Percentiles rank a stretch among this genome's conserved stretches.
These are phyloP conservation scores for Lophiostoma macrostomum DNA, from an alignment of 495 filamentous ascomycete genomes.

Conservation along the genomic window DNA sequence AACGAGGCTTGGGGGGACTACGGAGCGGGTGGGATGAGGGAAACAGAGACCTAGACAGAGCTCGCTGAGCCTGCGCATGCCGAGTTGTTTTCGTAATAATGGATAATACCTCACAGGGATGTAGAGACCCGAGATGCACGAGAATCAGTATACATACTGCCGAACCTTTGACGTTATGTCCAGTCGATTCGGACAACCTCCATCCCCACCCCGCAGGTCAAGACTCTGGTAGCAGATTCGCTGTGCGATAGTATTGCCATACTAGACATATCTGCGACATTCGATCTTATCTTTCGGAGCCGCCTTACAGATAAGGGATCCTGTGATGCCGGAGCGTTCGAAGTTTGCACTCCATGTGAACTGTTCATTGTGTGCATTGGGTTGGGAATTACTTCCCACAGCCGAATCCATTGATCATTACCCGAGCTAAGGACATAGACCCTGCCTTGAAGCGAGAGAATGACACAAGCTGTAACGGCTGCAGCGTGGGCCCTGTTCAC, in stretches of 20 bases:
- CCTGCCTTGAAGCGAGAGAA: conserved; percentile 37
- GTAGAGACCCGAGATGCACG: too few relatives aligned
- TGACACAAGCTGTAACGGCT: conserved; percentile 65
- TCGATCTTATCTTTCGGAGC: conserved; percentile 54
- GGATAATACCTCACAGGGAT: too few relatives aligned
- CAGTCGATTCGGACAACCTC: conserved; percentile 38
- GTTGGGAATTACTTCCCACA: conserved; percentile 59
- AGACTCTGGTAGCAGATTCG: conserved; percentile 32
- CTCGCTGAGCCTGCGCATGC: too few relatives aligned
- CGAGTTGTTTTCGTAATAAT: too few relatives aligned
- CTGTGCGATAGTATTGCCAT: conserved; percentile 41
- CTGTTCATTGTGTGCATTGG: conserved; percentile 25
- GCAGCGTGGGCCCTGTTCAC: conserved; percentile 76
- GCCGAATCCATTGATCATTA: conserved; percentile 77
- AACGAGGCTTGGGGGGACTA: too few relatives aligned
- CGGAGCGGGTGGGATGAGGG: too few relatives aligned
- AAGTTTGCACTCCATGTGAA: conserved; percentile 36
- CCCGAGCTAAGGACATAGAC: conserved; percentile 58
- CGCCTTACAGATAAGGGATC: conserved; percentile 45
- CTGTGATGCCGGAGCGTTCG: conserved; percentile 2
- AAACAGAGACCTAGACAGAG: too few relatives aligned
- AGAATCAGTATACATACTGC: too few relatives aligned
- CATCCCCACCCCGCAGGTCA: conserved; percentile 58
- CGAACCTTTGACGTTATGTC: too few relatives aligned
- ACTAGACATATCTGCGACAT: conserved; percentile 62